Evolutionary conservation across 2,329 filamentous ascomycete genomes (phyloP), one percentile per base, ranked within the genome.

Genomic region (Beauveria bassiana): DNA sequence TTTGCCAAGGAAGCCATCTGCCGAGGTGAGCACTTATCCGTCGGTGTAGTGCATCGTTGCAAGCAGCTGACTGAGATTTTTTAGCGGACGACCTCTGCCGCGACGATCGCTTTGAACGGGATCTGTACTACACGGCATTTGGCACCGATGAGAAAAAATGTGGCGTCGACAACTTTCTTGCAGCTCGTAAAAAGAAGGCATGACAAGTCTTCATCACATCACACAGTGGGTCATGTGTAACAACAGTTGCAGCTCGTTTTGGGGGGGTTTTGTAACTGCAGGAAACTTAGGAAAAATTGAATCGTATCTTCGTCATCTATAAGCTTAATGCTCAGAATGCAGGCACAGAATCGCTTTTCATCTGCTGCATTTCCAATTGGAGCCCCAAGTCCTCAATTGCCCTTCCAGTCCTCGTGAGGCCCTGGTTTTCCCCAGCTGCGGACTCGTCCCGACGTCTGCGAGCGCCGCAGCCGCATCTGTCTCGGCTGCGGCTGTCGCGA

Each of bases 381-480:
- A 57, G 10, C 65, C 66, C 67, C 66, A 68, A 45, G 46, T 63
- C 51, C 61, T 64, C 58, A 70, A 54, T 38, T 61, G 28, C 58
- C 61, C 43, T 62, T 64, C 45, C 52, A 57, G n/a, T 34, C 57
- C 47, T 28, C 42, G 57, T 4, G 64, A 50, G n/a, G 51, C 47
- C 12, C 58, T 52, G 22, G 55, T 49, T 20, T 62, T 60, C 45
- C 50, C 51, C 4, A 65, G 42, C 31, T 47, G 53, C 42, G 57
- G 64, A 61, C 69, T 69, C 5, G 64, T 64, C 38, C 64, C 67
- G 16, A 72, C 22, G 22, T 65, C 65, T 12, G 67, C 64, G 51
- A 73, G 55, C 8, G 66, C 65, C 45, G 66, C 62, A 12, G 69
- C 67, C n/a, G 67, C 68, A 12, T 65, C 64, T 58, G 70, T 67